These are phyloP conservation scores for Bolboschoenus planiculmis DNA, from an alignment of 176 grass and related monocot genomes.

Conservation along the genomic window DNA sequence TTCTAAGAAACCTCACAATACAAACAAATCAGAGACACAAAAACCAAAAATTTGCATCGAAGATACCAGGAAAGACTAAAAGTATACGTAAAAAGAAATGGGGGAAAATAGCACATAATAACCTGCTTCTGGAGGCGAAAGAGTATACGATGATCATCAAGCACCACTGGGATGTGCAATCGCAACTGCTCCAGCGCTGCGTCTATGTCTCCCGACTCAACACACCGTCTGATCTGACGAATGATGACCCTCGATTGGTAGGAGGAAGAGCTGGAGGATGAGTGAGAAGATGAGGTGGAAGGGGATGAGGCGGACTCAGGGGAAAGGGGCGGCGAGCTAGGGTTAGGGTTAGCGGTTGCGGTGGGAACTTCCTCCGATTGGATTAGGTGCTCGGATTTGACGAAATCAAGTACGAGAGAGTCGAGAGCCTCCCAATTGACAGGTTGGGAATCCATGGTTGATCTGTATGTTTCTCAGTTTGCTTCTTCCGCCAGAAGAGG, in stretches of 20 bases:
- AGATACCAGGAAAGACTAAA: not conserved
- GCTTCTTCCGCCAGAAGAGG: slow-evolving; percentile 5
- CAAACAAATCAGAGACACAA: not conserved
- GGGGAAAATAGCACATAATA: not conserved
- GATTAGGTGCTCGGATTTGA: slow-evolving; percentile 64
- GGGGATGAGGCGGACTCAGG: slow-evolving; percentile 29
- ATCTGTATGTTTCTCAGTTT: not conserved
- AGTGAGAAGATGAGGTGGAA: slow-evolving; percentile 20
- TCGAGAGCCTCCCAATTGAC: slow-evolving; percentile 75
- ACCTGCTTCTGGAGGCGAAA: slow-evolving; percentile 97
- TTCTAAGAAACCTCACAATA: slow-evolving; percentile 37
- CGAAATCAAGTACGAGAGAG: slow-evolving; percentile 51
- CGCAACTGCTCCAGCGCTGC: slow-evolving; percentile 63
- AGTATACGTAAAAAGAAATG: not conserved
- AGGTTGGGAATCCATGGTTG: slow-evolving; percentile 24
- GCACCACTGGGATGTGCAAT: slow-evolving; percentile 47
- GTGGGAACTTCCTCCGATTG: slow-evolving; percentile 5
- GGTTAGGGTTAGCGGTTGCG: slow-evolving; percentile 14
- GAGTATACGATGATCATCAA: slow-evolving; percentile 77
- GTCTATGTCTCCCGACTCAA: slow-evolving; percentile 74
- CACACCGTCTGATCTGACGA: slow-evolving; percentile 37
- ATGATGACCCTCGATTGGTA: slow-evolving; percentile 60
- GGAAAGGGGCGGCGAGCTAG: slow-evolving; percentile 36
- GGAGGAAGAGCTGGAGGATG: slow-evolving; percentile 28
- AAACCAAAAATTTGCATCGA: not conserved